Percentiles rank a stretch among this genome's conserved stretches.
These are phyloP conservation scores for Rosellinia necatrix DNA, from an alignment of 2,329 filamentous ascomycete genomes.

Conservation along the genomic window DNA sequence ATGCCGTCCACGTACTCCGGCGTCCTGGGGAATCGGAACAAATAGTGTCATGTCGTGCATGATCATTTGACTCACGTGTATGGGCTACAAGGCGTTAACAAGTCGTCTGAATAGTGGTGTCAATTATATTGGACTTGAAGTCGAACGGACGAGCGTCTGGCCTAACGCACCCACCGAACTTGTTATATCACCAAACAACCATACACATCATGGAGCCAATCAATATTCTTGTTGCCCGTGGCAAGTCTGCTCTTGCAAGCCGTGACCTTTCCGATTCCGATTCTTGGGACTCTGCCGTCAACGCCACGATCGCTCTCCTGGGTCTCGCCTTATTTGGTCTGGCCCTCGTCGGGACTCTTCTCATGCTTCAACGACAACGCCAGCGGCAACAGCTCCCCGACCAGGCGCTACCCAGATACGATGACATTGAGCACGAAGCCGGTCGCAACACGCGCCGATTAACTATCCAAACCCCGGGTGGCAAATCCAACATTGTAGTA, in stretches of 20 bases:
- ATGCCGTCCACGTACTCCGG: neutral
- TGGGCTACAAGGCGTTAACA: slow-evolving; percentile 4
- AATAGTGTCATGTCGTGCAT: neutral
- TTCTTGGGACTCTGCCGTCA: slow-evolving; percentile 66
- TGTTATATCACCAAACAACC: slow-evolving; percentile 25
- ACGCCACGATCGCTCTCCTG: slow-evolving; percentile 79
- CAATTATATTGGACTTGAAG: slow-evolving; percentile 21
- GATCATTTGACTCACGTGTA: neutral
- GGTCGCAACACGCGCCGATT: slow-evolving; percentile 59
- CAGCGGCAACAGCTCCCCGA: slow-evolving; percentile 52
- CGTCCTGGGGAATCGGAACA: neutral
- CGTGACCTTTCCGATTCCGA: slow-evolving; percentile 47
- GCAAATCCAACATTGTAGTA: slow-evolving; percentile 72
- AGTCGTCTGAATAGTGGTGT: slow-evolving; percentile 14
- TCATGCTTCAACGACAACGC: slow-evolving; percentile 71
- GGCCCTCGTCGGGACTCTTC: slow-evolving; percentile 67
- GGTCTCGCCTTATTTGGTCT: slow-evolving; percentile 76
- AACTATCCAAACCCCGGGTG: slow-evolving; percentile 62
- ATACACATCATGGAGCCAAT: slow-evolving; percentile 41
- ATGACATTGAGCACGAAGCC: slow-evolving; percentile 59
- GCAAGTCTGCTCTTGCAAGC: slow-evolving; percentile 50
- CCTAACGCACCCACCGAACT: slow-evolving; percentile 29
- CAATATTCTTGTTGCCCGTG: slow-evolving; percentile 45
- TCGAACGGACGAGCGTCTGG: slow-evolving; percentile 33
- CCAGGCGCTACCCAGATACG: slow-evolving; percentile 70